Conservation (phyloP, 2,329 filamentous ascomycete species). For the Xylariomycetidae sp. region DNA sequence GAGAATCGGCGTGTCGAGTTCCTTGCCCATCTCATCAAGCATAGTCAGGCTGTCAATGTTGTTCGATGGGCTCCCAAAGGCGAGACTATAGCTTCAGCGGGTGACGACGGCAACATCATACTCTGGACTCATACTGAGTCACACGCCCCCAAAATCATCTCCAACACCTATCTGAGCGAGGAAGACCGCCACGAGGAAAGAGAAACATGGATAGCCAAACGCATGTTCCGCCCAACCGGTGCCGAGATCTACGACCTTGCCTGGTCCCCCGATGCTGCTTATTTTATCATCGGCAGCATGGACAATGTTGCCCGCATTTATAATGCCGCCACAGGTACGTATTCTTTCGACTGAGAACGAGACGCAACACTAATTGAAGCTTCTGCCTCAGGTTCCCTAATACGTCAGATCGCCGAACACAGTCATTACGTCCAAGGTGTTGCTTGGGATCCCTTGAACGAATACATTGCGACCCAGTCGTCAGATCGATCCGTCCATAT, state of each 20-base stretch:
- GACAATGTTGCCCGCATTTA: slow-evolving; percentile 98
- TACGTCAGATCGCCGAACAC: slow-evolving; percentile 26
- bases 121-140: slow-evolving; percentile 89
- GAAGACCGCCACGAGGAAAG: too few relatives aligned
- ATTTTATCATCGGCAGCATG: slow-evolving; percentile 99
- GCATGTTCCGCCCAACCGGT: slow-evolving; percentile 93
- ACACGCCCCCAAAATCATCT: slow-evolving; percentile 62
- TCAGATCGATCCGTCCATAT: slow-evolving; percentile 98
- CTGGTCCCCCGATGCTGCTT: slow-evolving; percentile 94
- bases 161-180: slow-evolving; percentile 74
- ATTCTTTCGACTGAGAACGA: too few relatives aligned
- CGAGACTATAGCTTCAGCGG: slow-evolving; percentile 88
- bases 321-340: slow-evolving; percentile 71
- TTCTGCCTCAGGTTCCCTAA: slow-evolving; percentile 16
- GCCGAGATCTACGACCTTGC: slow-evolving; percentile 97
- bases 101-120: slow-evolving; percentile 95
- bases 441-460: slow-evolving; percentile 95
- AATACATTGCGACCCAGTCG: slow-evolving; percentile 96
- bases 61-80: slow-evolving; percentile 94
- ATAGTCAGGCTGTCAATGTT: slow-evolving; percentile 96
- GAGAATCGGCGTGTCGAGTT: slow-evolving; percentile 89
- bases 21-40: slow-evolving; percentile 84
- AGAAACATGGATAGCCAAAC: slow-evolving; percentile 93
- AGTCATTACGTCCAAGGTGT: slow-evolving; percentile 94
- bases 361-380: not conserved